Evolutionary conservation across 805 yeast genomes (phyloP), one percentile per base, ranked within the genome.

Genomic region (Monosporozyma siamensis): DNA sequence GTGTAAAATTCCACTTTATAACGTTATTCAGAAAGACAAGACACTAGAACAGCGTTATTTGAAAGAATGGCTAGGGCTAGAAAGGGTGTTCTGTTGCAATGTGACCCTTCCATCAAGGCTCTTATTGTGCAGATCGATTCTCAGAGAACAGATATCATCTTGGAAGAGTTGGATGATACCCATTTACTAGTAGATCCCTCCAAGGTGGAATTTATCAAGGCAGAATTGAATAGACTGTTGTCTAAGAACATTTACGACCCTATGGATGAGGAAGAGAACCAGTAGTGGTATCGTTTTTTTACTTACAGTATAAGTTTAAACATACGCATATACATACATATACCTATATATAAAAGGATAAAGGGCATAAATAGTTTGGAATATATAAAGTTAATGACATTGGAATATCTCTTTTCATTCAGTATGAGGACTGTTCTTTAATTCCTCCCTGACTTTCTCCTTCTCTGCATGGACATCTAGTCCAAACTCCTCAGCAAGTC

Each of bases 81-180:
- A 35, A 72, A 70, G 55, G 80, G 80, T 41, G 68, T 74, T 3
- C 53, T 76, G 37, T 62, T 76, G 14, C 71, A 74, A 48, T 76
- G 97, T 60, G 98, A 90, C 59, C 97, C 98, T 1, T 86, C 97
- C 1, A 88, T 90, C 48, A 74, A 79, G 48, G 95, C 97, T 0
- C 68, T 90, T 39, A 85, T 90, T 2, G 65, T 90, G 18, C 82
- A 80, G 58, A 82, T 90, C 34, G 97, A 92, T 61, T 67, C 86
- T 0, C 75, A 77, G 22, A 65, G 71, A 29, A 82, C 85, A 45
- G 95, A 88, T 51, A 80, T 92, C 26, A 75, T 78, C 4, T 61
- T 78, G 17, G 79, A 76, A 44, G 97, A 92, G 53, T 70, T 90
- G 34, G 97, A 92, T 58, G 97, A 89, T 37, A 85, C 92, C 1